These are phyloP conservation scores for Phytophthora fragariaefolia DNA, from an alignment of 352 stramenopile genomes.

Conservation along the genomic window DNA sequence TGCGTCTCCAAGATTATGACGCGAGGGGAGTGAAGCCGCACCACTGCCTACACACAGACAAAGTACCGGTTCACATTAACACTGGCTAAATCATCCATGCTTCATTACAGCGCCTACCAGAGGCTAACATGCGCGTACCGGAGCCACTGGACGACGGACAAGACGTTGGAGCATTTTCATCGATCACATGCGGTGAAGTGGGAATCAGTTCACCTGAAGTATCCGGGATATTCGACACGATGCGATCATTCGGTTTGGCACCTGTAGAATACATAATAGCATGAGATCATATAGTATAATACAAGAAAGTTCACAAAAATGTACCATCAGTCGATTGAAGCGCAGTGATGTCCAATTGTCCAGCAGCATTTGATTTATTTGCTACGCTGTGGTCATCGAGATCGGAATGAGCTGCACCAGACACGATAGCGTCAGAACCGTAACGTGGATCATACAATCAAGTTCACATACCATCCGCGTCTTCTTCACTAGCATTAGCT, in stretches of 20 bases:
- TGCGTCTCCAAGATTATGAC: background rate
- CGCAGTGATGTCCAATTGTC: background rate
- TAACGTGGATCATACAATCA: background rate
- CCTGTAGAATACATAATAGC: background rate
- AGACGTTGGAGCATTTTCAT: background rate
- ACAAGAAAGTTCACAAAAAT: background rate
- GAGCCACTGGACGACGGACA: background rate
- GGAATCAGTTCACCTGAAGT: background rate
- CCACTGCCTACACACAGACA: background rate
- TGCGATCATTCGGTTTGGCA: background rate
- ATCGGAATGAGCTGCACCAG: background rate
- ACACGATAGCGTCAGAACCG: background rate
- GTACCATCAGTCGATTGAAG: background rate
- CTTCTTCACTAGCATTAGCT: too few relatives aligned
- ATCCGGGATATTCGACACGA: background rate
- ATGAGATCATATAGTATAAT: background rate
- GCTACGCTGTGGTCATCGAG: too few relatives aligned
- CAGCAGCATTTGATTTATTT: background rate
- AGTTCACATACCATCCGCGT: background rate
- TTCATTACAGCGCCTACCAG: background rate
- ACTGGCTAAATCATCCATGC: background rate
- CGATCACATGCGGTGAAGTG: background rate
- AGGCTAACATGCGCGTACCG: background rate
- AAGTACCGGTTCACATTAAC: background rate
- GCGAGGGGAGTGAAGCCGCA: background rate